phyloP scores from a whole-genome alignment of 2,329 filamentous ascomycete species.

The Cercospora nicotianae region DNA sequence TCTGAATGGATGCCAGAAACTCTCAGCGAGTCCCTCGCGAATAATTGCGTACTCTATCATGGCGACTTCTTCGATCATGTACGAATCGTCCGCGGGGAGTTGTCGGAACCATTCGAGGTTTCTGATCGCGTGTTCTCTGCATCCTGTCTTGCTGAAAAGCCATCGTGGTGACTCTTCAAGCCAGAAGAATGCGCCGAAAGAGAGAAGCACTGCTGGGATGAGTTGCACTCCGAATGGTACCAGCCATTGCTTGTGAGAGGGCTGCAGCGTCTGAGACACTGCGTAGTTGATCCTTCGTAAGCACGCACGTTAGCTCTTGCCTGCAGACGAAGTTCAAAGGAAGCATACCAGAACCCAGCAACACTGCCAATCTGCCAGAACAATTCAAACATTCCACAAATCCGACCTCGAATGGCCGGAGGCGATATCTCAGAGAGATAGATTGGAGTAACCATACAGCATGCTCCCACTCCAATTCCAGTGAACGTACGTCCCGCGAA shows the following conservation, averaged over 20 bases:
- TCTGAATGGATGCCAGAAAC: neutral
- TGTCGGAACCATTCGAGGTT: neutral
- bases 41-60: neutral
- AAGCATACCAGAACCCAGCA: neutral
- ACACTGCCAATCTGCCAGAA: neutral
- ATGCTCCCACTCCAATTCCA: neutral
- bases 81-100: neutral
- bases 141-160: neutral
- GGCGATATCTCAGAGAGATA: neutral
- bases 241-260: neutral
- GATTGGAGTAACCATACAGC: neutral
- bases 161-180: neutral
- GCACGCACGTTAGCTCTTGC: neutral
- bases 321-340: neutral
- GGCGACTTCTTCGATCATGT: neutral
- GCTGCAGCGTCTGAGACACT: neutral
- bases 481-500: neutral
- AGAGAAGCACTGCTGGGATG: neutral
- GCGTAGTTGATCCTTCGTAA: neutral
- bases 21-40: neutral
- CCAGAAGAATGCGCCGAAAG: neutral
- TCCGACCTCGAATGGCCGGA: neutral
- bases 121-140: neutral
- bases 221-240: neutral
- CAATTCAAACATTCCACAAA: neutral